phyloP scores from a whole-genome alignment of 176 grass and related monocot species.

The Eleusine coracana region DNA sequence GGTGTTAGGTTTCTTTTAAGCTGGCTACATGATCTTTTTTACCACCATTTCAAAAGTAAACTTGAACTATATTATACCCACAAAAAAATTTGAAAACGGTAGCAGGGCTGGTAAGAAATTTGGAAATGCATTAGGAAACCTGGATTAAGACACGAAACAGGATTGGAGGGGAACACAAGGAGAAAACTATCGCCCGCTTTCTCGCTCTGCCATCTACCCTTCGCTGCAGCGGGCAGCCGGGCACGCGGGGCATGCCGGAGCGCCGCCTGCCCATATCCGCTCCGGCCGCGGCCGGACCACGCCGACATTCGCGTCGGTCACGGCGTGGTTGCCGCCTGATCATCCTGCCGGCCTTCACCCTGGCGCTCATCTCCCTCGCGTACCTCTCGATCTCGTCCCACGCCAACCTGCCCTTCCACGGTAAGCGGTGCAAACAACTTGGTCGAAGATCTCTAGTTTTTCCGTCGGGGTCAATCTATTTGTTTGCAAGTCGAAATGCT shows the following conservation, averaged over 20 bases:
- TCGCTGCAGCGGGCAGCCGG: slow-evolving; percentile 2
- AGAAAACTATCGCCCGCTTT: neutral
- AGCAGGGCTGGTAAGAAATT: neutral
- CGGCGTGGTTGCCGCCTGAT: slow-evolving; percentile 43
- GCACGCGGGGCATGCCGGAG: slow-evolving; percentile 36
- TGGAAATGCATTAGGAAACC: neutral
- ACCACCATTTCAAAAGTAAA: neutral
- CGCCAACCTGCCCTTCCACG: slow-evolving; percentile 53
- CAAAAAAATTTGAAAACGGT: neutral
- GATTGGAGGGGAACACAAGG: neutral
- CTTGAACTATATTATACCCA: too few relatives aligned
- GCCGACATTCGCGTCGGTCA: slow-evolving; percentile 43
- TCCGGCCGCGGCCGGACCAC: slow-evolving; percentile 31
- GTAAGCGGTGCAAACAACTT: slow-evolving; percentile 40
- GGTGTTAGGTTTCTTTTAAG: neutral
- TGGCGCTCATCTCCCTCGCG: slow-evolving; percentile 55
- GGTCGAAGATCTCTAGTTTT: slow-evolving; percentile 8
- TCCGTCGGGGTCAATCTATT: neutral
- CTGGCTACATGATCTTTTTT: neutral
- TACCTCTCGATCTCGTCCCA: slow-evolving; percentile 68
- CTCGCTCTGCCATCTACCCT: neutral
- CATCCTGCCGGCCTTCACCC: slow-evolving; percentile 40
- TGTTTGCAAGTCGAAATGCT: slow-evolving; percentile 19
- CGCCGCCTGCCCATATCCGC: slow-evolving; percentile 35
- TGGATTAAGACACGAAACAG: neutral